These are phyloP conservation scores for Lasiodiplodia gonubiensis DNA, from an alignment of 2,329 filamentous ascomycete species.

Conservation along the genomic window DNA sequence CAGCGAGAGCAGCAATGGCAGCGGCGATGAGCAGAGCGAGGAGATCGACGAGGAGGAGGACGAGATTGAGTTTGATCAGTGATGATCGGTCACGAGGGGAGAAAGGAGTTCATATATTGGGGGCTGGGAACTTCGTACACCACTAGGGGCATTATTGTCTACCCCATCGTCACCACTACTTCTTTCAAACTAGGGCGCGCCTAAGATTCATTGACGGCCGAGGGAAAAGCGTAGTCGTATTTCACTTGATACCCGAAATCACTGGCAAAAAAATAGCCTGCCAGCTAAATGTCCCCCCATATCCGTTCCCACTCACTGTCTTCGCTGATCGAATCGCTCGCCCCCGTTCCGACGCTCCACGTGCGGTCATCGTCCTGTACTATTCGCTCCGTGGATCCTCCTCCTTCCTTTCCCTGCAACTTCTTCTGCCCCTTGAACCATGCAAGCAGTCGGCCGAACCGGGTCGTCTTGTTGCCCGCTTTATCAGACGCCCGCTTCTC, in stretches of 20 bases:
- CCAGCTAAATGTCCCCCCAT: not conserved
- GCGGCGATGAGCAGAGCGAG: slow-evolving; percentile 35
- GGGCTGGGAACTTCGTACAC: too few relatives aligned
- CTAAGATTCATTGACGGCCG: not conserved
- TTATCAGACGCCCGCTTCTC: too few relatives aligned
- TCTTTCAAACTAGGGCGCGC: not conserved
- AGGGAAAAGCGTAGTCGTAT: not conserved
- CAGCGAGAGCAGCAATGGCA: slow-evolving; percentile 1
- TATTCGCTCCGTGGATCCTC: too few relatives aligned
- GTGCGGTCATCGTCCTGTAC: not conserved
- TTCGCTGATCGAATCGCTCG: not conserved
- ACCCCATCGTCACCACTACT: too few relatives aligned
- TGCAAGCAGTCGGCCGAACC: too few relatives aligned
- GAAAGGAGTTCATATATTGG: too few relatives aligned
- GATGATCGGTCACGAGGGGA: not conserved
- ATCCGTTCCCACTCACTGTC: too few relatives aligned
- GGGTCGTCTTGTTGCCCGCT: too few relatives aligned
- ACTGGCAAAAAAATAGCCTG: not conserved
- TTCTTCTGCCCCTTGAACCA: too few relatives aligned
- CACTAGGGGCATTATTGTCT: too few relatives aligned
- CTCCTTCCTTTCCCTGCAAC: too few relatives aligned
- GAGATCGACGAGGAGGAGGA: slow-evolving; percentile 46
- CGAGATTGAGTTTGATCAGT: slow-evolving; percentile 25
- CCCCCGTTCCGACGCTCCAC: not conserved
- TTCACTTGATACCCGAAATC: slow-evolving; percentile 11